These are phyloP conservation scores for Ceratobasidium sp. DNA, from an alignment of 1,284 basidiomycete species.

Conservation along the genomic window DNA sequence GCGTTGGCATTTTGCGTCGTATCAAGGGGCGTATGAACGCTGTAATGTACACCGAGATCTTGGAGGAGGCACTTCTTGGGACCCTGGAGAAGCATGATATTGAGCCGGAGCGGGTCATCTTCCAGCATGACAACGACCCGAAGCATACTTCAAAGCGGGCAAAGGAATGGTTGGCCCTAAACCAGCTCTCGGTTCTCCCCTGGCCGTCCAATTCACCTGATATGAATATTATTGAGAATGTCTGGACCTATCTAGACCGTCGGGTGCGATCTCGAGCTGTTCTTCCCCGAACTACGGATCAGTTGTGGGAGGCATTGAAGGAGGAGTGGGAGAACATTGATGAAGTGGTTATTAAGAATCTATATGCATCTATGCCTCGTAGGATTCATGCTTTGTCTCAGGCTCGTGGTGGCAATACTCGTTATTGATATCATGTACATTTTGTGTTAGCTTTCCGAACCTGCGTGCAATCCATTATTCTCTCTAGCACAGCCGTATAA, in stretches of 20 bases:
- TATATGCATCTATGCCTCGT: conserved; percentile 24
- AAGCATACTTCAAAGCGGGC: conserved; percentile 22
- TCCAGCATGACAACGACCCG: conserved; percentile 39
- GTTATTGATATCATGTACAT: not conserved
- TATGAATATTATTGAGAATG: conserved; percentile 34
- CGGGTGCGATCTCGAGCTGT: too few species aligned
- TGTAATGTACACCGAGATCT: conserved; percentile 53
- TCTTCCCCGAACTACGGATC: too few species aligned
- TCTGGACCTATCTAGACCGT: too few species aligned
- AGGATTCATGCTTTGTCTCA: not conserved
- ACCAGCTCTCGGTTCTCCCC: not conserved
- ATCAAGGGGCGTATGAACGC: conserved; percentile 54
- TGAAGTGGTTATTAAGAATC: conserved; percentile 1
- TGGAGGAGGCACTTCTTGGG: conserved; percentile 53
- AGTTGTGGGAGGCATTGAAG: conserved; percentile 25
- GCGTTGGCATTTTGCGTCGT: conserved; percentile 52
- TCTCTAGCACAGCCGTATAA: not conserved
- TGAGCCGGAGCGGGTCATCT: not conserved
- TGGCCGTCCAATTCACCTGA: not conserved
- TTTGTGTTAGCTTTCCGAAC: not conserved
- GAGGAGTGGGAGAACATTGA: conserved; percentile 27
- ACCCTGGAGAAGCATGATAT: conserved; percentile 52
- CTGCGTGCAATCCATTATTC: not conserved
- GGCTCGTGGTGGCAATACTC: conserved; percentile 13
- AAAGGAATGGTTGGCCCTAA: not conserved